Percentiles rank a stretch among this genome's conserved stretches.
Conservation (phyloP, 1,139 yeast species). For the Hansenula sp. region DNA sequence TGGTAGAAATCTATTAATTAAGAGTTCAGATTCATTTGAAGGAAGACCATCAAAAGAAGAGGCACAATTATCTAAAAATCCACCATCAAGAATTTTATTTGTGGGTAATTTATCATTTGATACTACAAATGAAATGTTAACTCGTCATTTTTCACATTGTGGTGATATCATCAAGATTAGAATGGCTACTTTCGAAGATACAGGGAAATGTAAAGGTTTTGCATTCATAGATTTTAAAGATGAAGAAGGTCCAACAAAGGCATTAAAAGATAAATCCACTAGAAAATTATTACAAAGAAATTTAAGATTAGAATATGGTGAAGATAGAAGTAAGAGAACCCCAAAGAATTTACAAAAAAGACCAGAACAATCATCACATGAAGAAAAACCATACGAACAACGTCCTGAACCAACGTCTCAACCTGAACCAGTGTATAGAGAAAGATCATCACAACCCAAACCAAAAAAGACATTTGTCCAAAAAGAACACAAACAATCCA, state of each 20-base stretch:
- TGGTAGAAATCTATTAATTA: constrained; percentile 83
- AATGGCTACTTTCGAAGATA: constrained; percentile 96
- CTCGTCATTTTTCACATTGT: constrained; percentile 67
- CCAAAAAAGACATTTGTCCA: constrained; percentile 7
- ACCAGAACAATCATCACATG: constrained; percentile 9
- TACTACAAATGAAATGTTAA: constrained; percentile 76
- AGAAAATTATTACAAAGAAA: constrained; percentile 68
- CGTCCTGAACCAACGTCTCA: constrained; percentile 2
- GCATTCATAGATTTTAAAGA: constrained; percentile 86
- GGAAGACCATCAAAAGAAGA: constrained; percentile 76
- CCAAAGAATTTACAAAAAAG: constrained; percentile 37
- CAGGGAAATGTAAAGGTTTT: constrained; percentile 96
- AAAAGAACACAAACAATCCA: constrained; percentile 17
- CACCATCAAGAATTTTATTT: constrained; percentile 84
- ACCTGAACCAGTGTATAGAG: constrained; percentile 16
- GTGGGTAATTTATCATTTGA: constrained; percentile 94
- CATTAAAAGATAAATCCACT: constrained; percentile 69
- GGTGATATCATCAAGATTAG: constrained; percentile 80
- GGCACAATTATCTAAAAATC: constrained; percentile 55
- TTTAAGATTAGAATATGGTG: constrained; percentile 88
- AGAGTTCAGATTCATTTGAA: constrained; percentile 74
- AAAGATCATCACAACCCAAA: constrained; percentile 11
- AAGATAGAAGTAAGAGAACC: constrained; percentile 82
- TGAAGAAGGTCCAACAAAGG: constrained; percentile 77
- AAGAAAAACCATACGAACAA: constrained; percentile 1